Base-by-base conservation (phyloP, 2,329 filamentous ascomycete species). In the Aspergillus sp. region DNA sequence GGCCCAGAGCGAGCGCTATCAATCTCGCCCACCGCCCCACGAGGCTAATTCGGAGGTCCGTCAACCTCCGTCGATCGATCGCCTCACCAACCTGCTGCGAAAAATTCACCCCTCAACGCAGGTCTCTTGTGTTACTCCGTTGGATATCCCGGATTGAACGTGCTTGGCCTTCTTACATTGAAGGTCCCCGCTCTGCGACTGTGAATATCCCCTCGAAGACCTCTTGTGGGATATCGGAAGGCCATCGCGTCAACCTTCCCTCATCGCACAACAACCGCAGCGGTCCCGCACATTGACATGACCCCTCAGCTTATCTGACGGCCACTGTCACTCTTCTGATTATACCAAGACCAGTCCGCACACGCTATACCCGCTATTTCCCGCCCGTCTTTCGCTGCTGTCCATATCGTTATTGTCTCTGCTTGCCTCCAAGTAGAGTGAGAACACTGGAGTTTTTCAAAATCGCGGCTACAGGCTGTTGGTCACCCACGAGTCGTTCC, bases 191-290 rank as follows among this genome's bases (percentile, higher is more conserved):
- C 19, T 23, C 34, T 41, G 28, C 34, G 58, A 47, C 22, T 28
- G 23, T 31, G 57, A 38, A 43, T 51, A 34, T 47, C 38, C 30
- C 4, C 55, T 22, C 56, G 50, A 63, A 64, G 65, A 63, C 54
- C 56, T 58, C 64, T 69, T 64, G 71, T 68, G 69, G 70, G 65
- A 55, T 34, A 58, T 57, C 54, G 38, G 60, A 53, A 55, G 34
- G 41, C 56, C 15, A 63, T 73, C 68, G 67, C 67, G 64, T 70
- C 64, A 61, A 68, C 59, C 15, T 45, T 62, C 38, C 54, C 54
- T 68, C 69, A 71, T 71, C 73, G 73, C 74, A 76, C 74, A 76
- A 73, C 67, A 69, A 69, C 67, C 62, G 51, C 61, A 62, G 7
- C 25, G 59, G 66, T 70, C 69, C 68, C 71, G 70, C 71, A 72